A percentile compares a stretch with the other conserved stretches of the same genome.
Evolutionary conservation across 129 eudicot species (phyloP).

Genomic region (Dittrichia graveolens): DNA sequence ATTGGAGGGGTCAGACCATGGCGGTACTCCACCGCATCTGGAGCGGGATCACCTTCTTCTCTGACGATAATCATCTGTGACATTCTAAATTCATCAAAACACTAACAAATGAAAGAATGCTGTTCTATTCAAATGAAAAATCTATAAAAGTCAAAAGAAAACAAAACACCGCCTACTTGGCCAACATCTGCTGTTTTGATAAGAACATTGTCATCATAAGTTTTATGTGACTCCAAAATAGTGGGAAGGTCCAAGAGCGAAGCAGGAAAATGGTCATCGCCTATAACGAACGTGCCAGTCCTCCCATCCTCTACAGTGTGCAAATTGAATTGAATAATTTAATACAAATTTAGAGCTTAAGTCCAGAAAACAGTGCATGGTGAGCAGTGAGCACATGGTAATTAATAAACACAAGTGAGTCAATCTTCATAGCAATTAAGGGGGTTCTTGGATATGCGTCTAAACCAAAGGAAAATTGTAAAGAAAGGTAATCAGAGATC

Average conservation of each 20-base stretch:
- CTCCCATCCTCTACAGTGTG: slow-evolving; percentile 71
- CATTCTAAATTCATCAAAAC: slow-evolving; percentile 15
- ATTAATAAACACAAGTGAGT: background rate
- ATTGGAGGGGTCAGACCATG: slow-evolving; percentile 92
- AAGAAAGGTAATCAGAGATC: no score
- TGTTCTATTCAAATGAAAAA: background rate
- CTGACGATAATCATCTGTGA: slow-evolving; percentile 75
- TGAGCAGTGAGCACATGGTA: no score
- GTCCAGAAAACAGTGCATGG: background rate
- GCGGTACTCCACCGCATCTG: slow-evolving; percentile 70
- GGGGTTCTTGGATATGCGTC: background rate
- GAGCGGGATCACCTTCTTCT: slow-evolving; percentile 66
- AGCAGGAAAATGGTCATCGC: slow-evolving; percentile 71
- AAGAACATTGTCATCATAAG: slow-evolving; percentile 76
- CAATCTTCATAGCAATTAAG: background rate
- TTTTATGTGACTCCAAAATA: slow-evolving; percentile 78
- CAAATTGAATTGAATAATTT: background rate
- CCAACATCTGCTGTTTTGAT: slow-evolving; percentile 86
- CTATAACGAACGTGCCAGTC: slow-evolving; percentile 66
- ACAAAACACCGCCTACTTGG: slow-evolving; percentile 50
- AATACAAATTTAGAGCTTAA: background rate
- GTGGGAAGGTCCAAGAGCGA: slow-evolving; percentile 81
- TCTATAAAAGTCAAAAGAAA: background rate
- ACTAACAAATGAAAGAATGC: slow-evolving; percentile 15
- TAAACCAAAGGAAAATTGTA: background rate